phyloP scores from a whole-genome alignment of 257 asterid species.

The Solanum chilense region DNA sequence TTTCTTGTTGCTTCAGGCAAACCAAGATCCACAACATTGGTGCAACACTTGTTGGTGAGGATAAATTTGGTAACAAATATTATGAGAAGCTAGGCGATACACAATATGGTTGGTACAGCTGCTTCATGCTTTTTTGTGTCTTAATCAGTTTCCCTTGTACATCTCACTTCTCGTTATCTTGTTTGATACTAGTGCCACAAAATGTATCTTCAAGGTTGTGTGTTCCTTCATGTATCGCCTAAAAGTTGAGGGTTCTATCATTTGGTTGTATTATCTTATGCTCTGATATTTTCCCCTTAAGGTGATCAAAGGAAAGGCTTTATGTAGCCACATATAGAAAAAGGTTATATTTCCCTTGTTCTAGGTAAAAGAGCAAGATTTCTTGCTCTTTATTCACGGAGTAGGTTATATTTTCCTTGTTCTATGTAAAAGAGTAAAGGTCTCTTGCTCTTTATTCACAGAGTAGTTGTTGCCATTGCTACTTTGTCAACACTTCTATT shows the following conservation, averaged over 20 bases:
- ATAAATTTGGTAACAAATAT: constrained; percentile 92
- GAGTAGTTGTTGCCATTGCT: not conserved
- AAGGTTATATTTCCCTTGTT: not conserved
- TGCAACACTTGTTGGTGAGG: constrained; percentile 78
- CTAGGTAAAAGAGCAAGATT: not conserved
- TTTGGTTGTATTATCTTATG: not conserved
- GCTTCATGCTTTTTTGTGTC: not conserved
- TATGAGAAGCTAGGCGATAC: constrained; percentile 79
- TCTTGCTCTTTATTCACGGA: not conserved
- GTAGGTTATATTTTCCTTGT: not conserved
- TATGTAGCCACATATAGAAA: not conserved
- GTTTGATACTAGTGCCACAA: not conserved
- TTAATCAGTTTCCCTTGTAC: not conserved
- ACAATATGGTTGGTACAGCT: constrained; percentile 58
- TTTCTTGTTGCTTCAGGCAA: constrained; percentile 38
- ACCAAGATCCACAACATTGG: constrained; percentile 95
- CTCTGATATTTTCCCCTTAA: not conserved
- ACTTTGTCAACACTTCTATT: not conserved
- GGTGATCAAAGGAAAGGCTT: not conserved
- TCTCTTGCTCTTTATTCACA: not conserved
- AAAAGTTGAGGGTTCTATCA: not conserved
- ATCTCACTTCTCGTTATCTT: not conserved
- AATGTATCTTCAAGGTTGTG: not conserved
- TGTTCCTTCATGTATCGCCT: not conserved
- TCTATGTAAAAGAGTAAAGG: not conserved